Evolutionary conservation across 2,329 filamentous ascomycete genomes (phyloP), one percentile per base, ranked within the genome.

Genomic region (Ceratocystis lukuohia): DNA sequence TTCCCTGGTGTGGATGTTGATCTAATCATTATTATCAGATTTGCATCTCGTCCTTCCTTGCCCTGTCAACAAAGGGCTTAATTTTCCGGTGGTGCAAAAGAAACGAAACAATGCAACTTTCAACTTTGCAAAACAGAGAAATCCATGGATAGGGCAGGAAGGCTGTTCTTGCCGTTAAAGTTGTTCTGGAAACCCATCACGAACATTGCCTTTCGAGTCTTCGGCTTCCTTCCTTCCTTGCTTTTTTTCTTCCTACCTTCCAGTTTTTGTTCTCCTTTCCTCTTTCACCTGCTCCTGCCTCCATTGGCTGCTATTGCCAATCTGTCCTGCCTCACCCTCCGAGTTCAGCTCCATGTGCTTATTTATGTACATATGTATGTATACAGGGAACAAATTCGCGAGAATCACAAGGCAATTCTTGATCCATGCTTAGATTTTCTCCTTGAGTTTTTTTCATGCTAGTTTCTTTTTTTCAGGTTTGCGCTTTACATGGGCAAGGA

Each of bases 21-120:
- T 59, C 56, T 20, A 17, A 37, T 59, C 28, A 59, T 59, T 33
- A 59, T 59, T 33, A 33, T 59, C 56, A 53, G 56, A 59, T 59
- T 30, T 59, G 28, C 56, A 4, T 59, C 12, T 20, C 5, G 20
- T 28, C 22, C 48, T 10, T 50, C 25, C 22, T 28, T 28, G 6
- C 22, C 8, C 45, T 20, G 45, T 48, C 45, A 41, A 41, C 37
- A 41, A 41, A 41, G 37, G 37, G 37, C 10, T 15, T 41, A 41
- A 41, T 41, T 41, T 41, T 41, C 10, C 37, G 37, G 37, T 12
- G 37, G 37, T 41, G 8, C 12, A 41, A 41, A 41, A 41, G 37
- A 41, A 41, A 41, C 10, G 37, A 41, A 41, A 41, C 37, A 41
- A 41, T 0, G 37, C 37, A 41, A 12, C 37, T 41, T 12, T 1